phyloP scores from a whole-genome alignment of 495 filamentous ascomycete species.

The Jackrogersella multiformis region DNA sequence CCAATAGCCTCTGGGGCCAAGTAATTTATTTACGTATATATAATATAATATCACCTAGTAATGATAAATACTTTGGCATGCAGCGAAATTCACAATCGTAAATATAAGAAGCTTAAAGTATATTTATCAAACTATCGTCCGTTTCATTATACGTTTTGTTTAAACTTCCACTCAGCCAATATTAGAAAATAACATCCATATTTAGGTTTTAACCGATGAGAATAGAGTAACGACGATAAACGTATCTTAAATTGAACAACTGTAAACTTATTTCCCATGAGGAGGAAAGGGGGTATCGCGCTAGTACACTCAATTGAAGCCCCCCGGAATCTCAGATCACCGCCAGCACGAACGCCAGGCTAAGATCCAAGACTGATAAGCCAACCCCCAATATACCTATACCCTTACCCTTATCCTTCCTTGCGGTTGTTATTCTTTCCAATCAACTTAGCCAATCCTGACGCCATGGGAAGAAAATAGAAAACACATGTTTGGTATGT shows the following conservation, averaged over 20 bases:
- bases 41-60: neutral
- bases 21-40: neutral
- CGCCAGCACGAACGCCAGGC: slow-evolving; percentile 15
- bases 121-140: too few species aligned
- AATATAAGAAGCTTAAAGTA: neutral
- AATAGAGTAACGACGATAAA: neutral
- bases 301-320: slow-evolving; percentile 21
- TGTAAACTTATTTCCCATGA: neutral
- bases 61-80: too few species aligned
- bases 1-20: neutral
- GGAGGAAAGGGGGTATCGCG: slow-evolving; percentile 23
- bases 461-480: neutral
- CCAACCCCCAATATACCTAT: slow-evolving; percentile 13
- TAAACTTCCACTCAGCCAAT: neutral
- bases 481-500: neutral
- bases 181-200: neutral
- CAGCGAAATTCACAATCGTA: too few species aligned
- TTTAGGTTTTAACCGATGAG: neutral
- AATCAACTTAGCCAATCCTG: neutral
- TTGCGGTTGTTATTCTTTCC: slow-evolving; percentile 14
- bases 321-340: neutral
- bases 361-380: slow-evolving; percentile 4
- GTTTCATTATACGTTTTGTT: neutral
- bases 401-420: slow-evolving; percentile 5
- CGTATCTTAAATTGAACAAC: neutral